phyloP scores from a whole-genome alignment of 1,139 yeast species.

The Lodderomyces orthopsilosis region DNA sequence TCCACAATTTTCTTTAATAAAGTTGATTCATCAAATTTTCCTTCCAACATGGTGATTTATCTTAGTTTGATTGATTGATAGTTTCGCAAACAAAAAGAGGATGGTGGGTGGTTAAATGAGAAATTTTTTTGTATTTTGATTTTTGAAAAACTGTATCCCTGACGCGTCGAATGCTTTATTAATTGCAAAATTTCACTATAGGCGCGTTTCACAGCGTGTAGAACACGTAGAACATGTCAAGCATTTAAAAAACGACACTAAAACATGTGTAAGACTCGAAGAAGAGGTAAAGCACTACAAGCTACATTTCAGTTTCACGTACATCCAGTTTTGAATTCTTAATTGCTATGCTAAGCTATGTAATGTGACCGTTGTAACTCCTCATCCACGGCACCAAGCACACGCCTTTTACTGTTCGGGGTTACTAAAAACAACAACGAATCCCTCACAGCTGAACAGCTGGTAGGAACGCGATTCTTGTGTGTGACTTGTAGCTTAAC shows the following conservation, averaged over 20 bases:
- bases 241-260: no score
- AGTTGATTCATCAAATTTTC: slow-evolving; percentile 91
- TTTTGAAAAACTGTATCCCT: neutral
- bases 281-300: no score
- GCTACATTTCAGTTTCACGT: no score
- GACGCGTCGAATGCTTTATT: neutral
- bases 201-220: no score
- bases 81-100: neutral
- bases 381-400: no score
- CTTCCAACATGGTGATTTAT: slow-evolving; percentile 73
- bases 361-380: no score
- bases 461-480: slow-evolving; percentile 33
- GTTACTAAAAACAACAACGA: no score
- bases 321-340: no score
- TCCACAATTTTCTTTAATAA: slow-evolving; percentile 89
- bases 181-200: neutral
- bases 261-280: no score
- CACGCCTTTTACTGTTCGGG: no score
- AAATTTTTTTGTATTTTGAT: neutral
- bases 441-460: neutral
- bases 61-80: neutral
- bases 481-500: slow-evolving; percentile 26
- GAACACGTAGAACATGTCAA: no score
- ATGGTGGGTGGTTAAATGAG: neutral
- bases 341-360: no score